Evolutionary conservation across 768 basidiomycete species (phyloP), one percentile per base, ranked within the genome.

Genomic region (Lentinula guzmanii): DNA sequence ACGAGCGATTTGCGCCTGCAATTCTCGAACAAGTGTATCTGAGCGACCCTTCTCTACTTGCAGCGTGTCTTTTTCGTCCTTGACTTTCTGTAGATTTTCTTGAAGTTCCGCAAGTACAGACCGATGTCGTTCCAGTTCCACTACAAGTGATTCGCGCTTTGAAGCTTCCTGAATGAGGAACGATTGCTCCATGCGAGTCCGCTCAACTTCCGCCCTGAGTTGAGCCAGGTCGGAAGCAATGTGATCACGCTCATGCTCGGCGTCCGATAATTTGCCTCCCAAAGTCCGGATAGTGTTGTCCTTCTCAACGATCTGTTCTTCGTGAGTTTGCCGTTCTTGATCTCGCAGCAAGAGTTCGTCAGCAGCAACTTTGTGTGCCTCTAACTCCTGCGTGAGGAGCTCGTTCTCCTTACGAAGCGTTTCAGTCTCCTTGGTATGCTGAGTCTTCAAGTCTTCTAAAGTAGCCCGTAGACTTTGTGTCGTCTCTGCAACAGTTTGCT

Each of bases 31-130:
- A n/a, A 86, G 70, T 13, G 71, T 71, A 60, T 93, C 91, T 35
- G 89, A 85, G 53, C 80, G 84, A 64, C 64, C 76, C 74, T 86
- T 90, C 75, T 95, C 91, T 8, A 81, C 76, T 62, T 87, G 90
- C 15, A 95, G 76, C 15, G 68, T 78, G 69, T 91, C 93, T 72
- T 90, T 90, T 74, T 93, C 91, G 67, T 93, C 88, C 74, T 90
- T 90, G 68, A 86, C 84, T 51, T 82, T 84, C 71, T 91, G 90
- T 28, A 93, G 75, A 64, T 82, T 86, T 63, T 89, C 86, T 66
- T 93, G 91, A 71, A 88, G 74, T 66, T 93, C 91, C 28, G 87
- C 86, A 15, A 93, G 77, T 33, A 86, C 77, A 8, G 86, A 86
- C 28, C 90, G 89, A 71, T 91, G 89, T 39, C 79, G 84, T 66